These are phyloP conservation scores for Acer yangbiense DNA, from an alignment of 345 rosid species.

Conservation along the genomic window DNA sequence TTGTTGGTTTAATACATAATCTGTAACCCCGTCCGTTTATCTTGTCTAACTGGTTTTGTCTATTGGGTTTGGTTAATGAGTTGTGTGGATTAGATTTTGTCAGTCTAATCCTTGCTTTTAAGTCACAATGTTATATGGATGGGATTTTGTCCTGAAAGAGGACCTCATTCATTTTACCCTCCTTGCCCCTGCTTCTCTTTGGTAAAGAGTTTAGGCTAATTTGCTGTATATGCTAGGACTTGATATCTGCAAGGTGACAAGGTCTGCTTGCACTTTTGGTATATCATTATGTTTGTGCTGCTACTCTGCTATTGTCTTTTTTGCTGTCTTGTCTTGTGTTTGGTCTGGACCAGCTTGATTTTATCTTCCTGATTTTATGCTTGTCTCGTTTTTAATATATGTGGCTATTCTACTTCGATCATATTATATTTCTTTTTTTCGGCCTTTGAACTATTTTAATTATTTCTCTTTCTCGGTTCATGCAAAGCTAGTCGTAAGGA, in stretches of 20 bases:
- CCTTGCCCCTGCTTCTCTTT: not conserved
- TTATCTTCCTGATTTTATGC: not conserved
- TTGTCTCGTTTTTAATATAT: not conserved
- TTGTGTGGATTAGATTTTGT: not conserved
- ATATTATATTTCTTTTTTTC: not conserved
- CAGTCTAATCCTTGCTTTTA: not conserved
- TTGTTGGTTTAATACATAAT: too few species aligned
- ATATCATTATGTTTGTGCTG: not conserved
- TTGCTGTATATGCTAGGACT: not conserved
- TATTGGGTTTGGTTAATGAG: not conserved
- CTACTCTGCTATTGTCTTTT: not conserved
- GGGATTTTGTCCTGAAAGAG: not conserved
- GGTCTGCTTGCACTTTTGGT: too few species aligned
- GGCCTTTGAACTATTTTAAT: constrained; percentile 25
- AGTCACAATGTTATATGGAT: not conserved
- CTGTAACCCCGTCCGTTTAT: not conserved
- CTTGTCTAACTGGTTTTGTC: not conserved
- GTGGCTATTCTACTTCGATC: not conserved
- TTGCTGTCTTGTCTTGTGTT: not conserved
- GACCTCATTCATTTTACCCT: too few species aligned
- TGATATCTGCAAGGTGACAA: not conserved
- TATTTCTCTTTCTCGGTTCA: constrained; percentile 54
- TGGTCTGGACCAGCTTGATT: constrained; percentile 2
- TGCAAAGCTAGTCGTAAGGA: constrained; percentile 99
- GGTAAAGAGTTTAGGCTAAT: not conserved